Evolutionary conservation across 2,329 filamentous ascomycete species (phyloP), one percentile per base, ranked within the genome.

Genomic region (Nigrospora osmanthi): DNA sequence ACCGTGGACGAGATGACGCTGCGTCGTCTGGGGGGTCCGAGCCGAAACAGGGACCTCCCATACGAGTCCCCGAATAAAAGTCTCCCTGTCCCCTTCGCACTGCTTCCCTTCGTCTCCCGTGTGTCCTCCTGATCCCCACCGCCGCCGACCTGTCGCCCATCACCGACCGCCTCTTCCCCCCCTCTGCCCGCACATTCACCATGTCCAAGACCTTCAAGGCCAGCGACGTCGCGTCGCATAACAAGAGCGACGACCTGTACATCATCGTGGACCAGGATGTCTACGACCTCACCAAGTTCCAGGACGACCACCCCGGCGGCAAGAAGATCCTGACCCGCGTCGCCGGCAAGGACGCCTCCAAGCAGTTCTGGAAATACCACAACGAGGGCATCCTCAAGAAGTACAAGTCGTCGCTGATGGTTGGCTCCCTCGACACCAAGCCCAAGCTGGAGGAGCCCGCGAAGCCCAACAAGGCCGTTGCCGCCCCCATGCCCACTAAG

Each of bases 241-340:
- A 89, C 76, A 95, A 91, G 71, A 68, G 83, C 38, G 81, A 89
- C 60, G 84, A 83, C 62, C 75, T 96, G 49, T 97, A 83, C 80
- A 87, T 97, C 60, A 80, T 94, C 53, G 82, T 97, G 54, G 91
- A 97, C 55, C 86, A 90, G 58, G 91, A 97, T 67, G 91, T 97
- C 54, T 97, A 95, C 67, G 91, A 98, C 62, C 65, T 97, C 58
- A 95, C 89, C 56, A 89, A 83, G 60, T 91, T 91, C 65, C 85
- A 88, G 64, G 83, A 90, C 49, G 85, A 90, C 53, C 87, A 91
- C 65, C 87, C 87, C 63, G 76, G 77, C 47, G 78, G 78, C 61
- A 81, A 81, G 68, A 81, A 81, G 71, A 81, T 83, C 53, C 70
- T 83, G 47, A 73, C 76, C 52, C 70, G 78, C 42, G 78, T 83